Percentiles rank a stretch among this genome's conserved stretches.
phyloP scores from a whole-genome alignment of 2,329 filamentous ascomycete species.

The Dothideomycetes sp. region DNA sequence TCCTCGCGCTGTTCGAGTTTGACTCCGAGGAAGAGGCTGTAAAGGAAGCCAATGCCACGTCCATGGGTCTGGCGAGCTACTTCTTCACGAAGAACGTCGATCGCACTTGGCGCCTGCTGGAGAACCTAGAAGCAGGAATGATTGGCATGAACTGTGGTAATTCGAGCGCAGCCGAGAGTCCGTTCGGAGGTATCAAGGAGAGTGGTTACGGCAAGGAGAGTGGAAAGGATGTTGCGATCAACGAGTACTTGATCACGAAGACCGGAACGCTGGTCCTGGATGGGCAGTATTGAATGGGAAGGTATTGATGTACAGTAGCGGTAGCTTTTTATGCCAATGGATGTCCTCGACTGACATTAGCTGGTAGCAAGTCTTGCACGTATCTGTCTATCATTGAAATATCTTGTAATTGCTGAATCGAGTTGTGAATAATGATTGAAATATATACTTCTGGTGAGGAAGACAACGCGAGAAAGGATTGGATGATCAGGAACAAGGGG shows the following conservation, averaged over 20 bases:
- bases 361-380: no score
- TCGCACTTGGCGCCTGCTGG: slow-evolving; percentile 53
- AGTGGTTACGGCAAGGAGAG: slow-evolving; percentile 58
- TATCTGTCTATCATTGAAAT: no score
- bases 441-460: no score
- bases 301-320: no score
- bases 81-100: slow-evolving; percentile 59
- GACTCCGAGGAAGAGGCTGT: slow-evolving; percentile 56
- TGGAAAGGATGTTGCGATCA: slow-evolving; percentile 54
- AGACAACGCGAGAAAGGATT: no score
- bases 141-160: slow-evolving; percentile 57
- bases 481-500: no score
- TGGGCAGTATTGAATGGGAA: slow-evolving; percentile 34
- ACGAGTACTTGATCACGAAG: slow-evolving; percentile 48
- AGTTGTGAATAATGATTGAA: no score
- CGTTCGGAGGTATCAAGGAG: slow-evolving; percentile 59
- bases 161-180: slow-evolving; percentile 53
- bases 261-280: slow-evolving; percentile 53
- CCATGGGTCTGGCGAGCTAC: slow-evolving; percentile 56
- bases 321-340: no score
- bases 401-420: no score
- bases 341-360: no score
- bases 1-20: slow-evolving; percentile 53
- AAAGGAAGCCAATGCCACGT: slow-evolving; percentile 47
- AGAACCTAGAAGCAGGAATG: slow-evolving; percentile 60